A percentile compares a stretch with the other conserved stretches of the same genome.
Conservation (phyloP, 306 rosid species). For the Vigna unguiculata region DNA sequence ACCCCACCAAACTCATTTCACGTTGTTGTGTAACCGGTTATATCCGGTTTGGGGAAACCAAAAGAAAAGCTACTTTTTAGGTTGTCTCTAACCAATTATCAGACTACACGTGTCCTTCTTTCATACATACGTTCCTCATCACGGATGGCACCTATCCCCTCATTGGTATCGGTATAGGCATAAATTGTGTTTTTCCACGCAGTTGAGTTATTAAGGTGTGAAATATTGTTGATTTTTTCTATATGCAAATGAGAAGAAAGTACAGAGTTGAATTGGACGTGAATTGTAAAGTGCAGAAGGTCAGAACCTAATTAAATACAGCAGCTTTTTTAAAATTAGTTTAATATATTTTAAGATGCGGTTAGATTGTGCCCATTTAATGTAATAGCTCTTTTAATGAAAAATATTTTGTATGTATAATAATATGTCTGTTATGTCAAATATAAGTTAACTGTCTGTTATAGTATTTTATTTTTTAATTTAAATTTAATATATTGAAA, state of each 20-base stretch:
- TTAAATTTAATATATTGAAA: too few relatives aligned
- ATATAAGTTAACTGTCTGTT: too few relatives aligned
- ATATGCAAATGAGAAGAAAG: not conserved
- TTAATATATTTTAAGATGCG: too few relatives aligned
- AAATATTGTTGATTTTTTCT: not conserved
- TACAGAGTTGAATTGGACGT: too few relatives aligned
- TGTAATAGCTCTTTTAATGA: too few relatives aligned
- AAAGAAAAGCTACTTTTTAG: not conserved
- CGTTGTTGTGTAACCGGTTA: slow-evolving; percentile 46
- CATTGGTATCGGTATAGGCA: not conserved
- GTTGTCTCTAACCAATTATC: slow-evolving; percentile 13
- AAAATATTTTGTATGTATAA: too few relatives aligned
- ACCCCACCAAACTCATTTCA: slow-evolving; percentile 48
- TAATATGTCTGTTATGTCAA: too few relatives aligned
- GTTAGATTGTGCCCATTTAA: too few relatives aligned
- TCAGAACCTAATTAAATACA: too few relatives aligned
- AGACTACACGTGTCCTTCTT: slow-evolving; percentile 31
- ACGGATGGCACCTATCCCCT: not conserved
- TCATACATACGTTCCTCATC: slow-evolving; percentile 7
- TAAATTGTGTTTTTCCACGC: not conserved
- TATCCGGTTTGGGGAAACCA: slow-evolving; percentile 49
- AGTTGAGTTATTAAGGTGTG: not conserved
- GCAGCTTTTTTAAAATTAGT: too few relatives aligned
- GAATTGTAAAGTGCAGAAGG: not conserved
- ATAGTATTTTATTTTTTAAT: too few relatives aligned